These are phyloP conservation scores for Pichia nanzhaoensis DNA, from an alignment of 805 yeast genomes.

Conservation along the genomic window DNA sequence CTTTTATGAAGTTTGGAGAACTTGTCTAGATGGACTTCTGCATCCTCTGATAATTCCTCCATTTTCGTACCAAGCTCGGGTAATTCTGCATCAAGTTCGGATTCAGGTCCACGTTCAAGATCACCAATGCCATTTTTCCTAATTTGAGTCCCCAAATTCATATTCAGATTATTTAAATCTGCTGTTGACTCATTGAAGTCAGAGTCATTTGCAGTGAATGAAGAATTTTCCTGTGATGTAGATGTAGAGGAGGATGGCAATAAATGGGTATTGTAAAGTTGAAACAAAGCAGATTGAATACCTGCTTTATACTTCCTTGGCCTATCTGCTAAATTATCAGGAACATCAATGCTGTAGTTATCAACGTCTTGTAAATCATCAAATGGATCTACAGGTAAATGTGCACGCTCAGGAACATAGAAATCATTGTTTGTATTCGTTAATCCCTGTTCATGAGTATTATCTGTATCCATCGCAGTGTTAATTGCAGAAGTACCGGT, in stretches of 20 bases:
- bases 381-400: conserved; percentile 17
- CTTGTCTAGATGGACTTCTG: background rate
- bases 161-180: conserved; percentile 2
- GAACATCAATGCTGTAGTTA: conserved; percentile 37
- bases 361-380: conserved; percentile 19
- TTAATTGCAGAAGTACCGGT: background rate
- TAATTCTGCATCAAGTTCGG: background rate
- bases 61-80: conserved; percentile 4
- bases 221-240: background rate
- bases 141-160: conserved; percentile 6
- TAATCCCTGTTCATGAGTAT: background rate
- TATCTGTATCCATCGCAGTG: background rate
- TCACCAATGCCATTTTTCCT: conserved; percentile 1
- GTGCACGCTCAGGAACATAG: conserved; percentile 10
- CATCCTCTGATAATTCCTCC: conserved; percentile 3
- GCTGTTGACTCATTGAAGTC: background rate
- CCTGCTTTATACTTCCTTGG: conserved; percentile 75
- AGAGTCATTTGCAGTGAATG: background rate
- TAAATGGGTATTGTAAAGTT: conserved; percentile 46
- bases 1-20: conserved; percentile 4
- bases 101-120: background rate
- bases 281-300: conserved; percentile 70
- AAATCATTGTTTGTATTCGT: background rate
- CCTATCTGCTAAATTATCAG: conserved; percentile 36
- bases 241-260: conserved; percentile 23